A percentile compares a stretch with the other conserved stretches of the same genome.
These are phyloP conservation scores for Adansonia rubrostipa DNA, from an alignment of 441 rosid genomes.

Conservation along the genomic window DNA sequence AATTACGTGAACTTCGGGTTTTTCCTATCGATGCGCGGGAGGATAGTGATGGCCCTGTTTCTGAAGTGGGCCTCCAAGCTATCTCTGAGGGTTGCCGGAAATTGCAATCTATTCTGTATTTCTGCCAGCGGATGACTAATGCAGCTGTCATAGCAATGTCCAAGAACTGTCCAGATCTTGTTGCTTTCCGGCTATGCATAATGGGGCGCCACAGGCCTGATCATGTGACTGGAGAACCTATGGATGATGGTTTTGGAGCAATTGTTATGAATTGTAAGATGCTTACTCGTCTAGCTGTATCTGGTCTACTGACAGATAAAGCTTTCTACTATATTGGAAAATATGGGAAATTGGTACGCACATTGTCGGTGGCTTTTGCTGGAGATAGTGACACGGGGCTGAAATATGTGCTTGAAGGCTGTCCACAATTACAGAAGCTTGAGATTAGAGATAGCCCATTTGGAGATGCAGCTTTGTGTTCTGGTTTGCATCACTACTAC, in stretches of 20 bases:
- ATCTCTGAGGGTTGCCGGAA: slow-evolving; percentile 83
- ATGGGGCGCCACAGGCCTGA: slow-evolving; percentile 81
- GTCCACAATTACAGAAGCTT: slow-evolving; percentile 79
- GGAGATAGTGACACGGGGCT: slow-evolving; percentile 38
- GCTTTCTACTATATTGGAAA: slow-evolving; percentile 76
- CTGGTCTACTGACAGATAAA: slow-evolving; percentile 80
- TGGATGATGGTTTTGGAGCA: slow-evolving; percentile 93
- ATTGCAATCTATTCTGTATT: slow-evolving; percentile 73
- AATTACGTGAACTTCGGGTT: slow-evolving; percentile 79
- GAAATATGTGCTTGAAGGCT: slow-evolving; percentile 76
- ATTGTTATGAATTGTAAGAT: slow-evolving; percentile 84
- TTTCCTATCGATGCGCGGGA: slow-evolving; percentile 71
- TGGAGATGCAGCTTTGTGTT: slow-evolving; percentile 67
- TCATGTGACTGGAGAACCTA: slow-evolving; percentile 69
- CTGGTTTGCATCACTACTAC: slow-evolving; percentile 75
- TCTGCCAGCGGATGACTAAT: slow-evolving; percentile 91
- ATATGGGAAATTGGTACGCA: slow-evolving; percentile 70
- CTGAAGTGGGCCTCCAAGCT: slow-evolving; percentile 82
- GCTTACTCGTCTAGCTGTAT: slow-evolving; percentile 76
- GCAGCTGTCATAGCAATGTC: slow-evolving; percentile 87
- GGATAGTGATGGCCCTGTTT: slow-evolving; percentile 73
- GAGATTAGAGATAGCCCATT: slow-evolving; percentile 93
- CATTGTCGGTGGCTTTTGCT: slow-evolving; percentile 87
- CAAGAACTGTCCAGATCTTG: slow-evolving; percentile 75
- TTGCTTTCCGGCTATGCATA: slow-evolving; percentile 82